phyloP scores from a whole-genome alignment of 169 alveolate species.

The Cryptosporidium tyzzeri region DNA sequence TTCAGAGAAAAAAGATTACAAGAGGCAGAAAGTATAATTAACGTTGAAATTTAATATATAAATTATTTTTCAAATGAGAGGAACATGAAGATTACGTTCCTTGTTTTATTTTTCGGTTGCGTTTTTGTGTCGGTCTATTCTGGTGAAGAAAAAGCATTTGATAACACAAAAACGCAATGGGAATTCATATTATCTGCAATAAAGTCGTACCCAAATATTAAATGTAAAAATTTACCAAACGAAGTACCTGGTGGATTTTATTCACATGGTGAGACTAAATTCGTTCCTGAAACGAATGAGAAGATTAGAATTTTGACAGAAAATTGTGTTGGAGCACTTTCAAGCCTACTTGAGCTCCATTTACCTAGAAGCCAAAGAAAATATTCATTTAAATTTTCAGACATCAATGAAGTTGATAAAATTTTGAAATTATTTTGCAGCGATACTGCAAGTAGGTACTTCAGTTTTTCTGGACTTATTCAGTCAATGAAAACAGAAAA shows the following conservation, averaged over 20 bases:
- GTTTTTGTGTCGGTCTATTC: background rate
- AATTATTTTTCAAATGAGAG: conserved; percentile 10
- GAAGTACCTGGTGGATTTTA: conserved; percentile 41
- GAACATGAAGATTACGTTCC: conserved; percentile 44
- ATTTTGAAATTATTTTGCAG: conserved; percentile 10
- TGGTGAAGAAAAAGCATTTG: background rate
- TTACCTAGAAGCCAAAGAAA: conserved; percentile 44
- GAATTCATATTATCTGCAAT: conserved; percentile 19
- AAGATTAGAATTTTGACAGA: conserved; percentile 29
- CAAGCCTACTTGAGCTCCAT: conserved; percentile 51
- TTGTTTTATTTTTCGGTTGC: conserved; percentile 19
- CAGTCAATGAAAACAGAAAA: background rate
- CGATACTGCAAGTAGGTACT: background rate
- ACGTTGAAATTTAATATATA: background rate
- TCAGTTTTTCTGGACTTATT: background rate
- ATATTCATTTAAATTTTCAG: conserved; percentile 44
- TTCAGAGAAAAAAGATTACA: background rate
- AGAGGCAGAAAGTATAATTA: too few relatives aligned
- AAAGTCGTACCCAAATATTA: conserved; percentile 11
- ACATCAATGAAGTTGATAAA: background rate
- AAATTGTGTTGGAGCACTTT: conserved; percentile 36
- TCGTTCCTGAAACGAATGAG: background rate
- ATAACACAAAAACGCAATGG: conserved; percentile 32
- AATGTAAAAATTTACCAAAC: conserved; percentile 31
- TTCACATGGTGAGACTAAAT: conserved; percentile 43